Evolutionary conservation across 129 eudicot species (phyloP).

Genomic region (Chrysanthemum seticuspe): DNA sequence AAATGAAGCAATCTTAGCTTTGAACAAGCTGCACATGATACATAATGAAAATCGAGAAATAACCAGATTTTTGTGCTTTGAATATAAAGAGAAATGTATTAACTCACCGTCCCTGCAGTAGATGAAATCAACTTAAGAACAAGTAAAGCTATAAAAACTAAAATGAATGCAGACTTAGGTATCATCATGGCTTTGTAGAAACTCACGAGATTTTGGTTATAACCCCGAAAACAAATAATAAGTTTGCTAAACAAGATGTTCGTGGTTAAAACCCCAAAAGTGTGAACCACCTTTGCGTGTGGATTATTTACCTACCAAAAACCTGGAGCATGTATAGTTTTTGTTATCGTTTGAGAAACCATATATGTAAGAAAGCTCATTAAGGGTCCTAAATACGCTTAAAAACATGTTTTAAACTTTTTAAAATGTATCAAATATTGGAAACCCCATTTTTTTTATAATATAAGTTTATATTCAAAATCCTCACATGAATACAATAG

Average conservation of each 20-base stretch:
- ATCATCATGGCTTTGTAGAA: background rate
- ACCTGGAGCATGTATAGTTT: background rate
- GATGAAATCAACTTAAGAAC: constrained; percentile 24
- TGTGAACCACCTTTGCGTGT: constrained; percentile 4
- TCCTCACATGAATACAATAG: background rate
- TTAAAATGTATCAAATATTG: background rate
- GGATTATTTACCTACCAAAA: background rate
- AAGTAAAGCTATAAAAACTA: background rate
- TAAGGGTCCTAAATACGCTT: background rate
- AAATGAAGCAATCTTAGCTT: constrained; percentile 2
- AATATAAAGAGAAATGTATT: background rate
- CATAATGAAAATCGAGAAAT: background rate
- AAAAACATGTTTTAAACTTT: background rate
- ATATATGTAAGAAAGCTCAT: background rate
- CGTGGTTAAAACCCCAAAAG: background rate
- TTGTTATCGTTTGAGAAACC: background rate
- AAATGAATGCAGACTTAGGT: background rate
- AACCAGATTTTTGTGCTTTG: background rate
- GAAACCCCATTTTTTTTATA: too few species aligned
- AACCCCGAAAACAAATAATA: background rate
- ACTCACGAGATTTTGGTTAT: background rate
- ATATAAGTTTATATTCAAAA: background rate
- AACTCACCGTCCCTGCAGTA: constrained; percentile 6
- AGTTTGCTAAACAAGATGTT: background rate
- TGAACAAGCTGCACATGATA: background rate